Conservation (phyloP, 2,329 filamentous ascomycete genomes). For the Cordyceps pruinosa region DNA sequence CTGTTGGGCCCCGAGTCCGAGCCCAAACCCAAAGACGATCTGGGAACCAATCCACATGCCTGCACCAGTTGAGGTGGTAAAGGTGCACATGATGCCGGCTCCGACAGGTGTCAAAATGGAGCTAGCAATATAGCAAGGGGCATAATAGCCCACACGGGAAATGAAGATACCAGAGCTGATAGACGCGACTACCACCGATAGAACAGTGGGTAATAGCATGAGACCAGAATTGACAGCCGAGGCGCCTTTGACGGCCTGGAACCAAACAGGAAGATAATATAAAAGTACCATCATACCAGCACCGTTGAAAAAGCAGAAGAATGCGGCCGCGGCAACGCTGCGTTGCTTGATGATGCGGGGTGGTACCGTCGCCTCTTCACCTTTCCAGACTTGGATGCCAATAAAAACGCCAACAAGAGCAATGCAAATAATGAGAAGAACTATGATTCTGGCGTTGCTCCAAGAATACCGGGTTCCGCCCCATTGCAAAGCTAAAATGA, state of each 20-base stretch:
- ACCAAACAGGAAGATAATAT: slow-evolving; percentile 29
- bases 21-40: slow-evolving; percentile 31
- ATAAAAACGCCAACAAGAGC: slow-evolving; percentile 24
- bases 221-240: slow-evolving; percentile 26
- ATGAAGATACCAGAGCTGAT: slow-evolving; percentile 22
- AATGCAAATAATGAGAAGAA: slow-evolving; percentile 24
- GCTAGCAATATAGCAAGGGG: slow-evolving; percentile 25
- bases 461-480: slow-evolving; percentile 29
- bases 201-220: slow-evolving; percentile 26
- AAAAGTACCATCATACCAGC: slow-evolving; percentile 23
- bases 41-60: slow-evolving; percentile 36
- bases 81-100: slow-evolving; percentile 32
- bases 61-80: slow-evolving; percentile 18
- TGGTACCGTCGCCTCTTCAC: slow-evolving; percentile 30
- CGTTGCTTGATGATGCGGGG: slow-evolving; percentile 28
- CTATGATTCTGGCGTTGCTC: slow-evolving; percentile 25
- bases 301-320: slow-evolving; percentile 15
- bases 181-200: slow-evolving; percentile 23
- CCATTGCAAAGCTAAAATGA: slow-evolving; percentile 40
- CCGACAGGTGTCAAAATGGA: slow-evolving; percentile 24
- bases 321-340: slow-evolving; percentile 20
- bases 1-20: slow-evolving; percentile 34
- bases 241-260: slow-evolving; percentile 27
- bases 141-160: slow-evolving; percentile 28
- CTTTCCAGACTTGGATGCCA: slow-evolving; percentile 25